Evolutionary conservation across 225 moss, liverwort and hornwort genomes (phyloP).

Genomic region (Neckera pumila): DNA sequence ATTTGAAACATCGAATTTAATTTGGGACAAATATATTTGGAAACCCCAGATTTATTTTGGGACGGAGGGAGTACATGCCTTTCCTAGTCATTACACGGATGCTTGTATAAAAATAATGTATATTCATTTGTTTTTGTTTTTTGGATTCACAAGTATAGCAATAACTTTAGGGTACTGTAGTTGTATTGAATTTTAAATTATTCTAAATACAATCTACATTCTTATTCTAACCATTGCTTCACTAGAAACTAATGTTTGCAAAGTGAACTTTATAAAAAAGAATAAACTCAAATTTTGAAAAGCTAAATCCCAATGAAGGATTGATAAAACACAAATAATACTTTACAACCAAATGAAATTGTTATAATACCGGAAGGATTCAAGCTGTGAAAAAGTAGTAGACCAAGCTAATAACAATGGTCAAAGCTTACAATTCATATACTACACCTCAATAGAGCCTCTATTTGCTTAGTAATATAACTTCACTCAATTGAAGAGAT

Average conservation of each 20-base stretch:
- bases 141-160: background rate
- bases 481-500: background rate
- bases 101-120: too few relatives aligned
- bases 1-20: too few relatives aligned
- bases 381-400: background rate
- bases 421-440: background rate
- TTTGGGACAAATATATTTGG: too few relatives aligned
- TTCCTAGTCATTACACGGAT: background rate
- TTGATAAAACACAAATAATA: background rate
- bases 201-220: too few relatives aligned
- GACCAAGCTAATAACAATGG: background rate
- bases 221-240: too few relatives aligned
- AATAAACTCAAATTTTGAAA: too few relatives aligned
- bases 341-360: too few relatives aligned
- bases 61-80: background rate
- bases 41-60: too few relatives aligned
- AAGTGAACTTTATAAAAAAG: too few relatives aligned
- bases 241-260: too few relatives aligned
- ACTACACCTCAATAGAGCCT: background rate
- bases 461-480: too few relatives aligned
- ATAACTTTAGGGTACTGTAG: background rate
- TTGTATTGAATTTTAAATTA: background rate
- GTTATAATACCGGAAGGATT: rapidly evolving
- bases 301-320: too few relatives aligned
- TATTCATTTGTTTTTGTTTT: background rate